Percentiles rank a stretch among this genome's conserved stretches.
Evolutionary conservation across 805 yeast genomes (phyloP).

Genomic region (Candida nitratophila): DNA sequence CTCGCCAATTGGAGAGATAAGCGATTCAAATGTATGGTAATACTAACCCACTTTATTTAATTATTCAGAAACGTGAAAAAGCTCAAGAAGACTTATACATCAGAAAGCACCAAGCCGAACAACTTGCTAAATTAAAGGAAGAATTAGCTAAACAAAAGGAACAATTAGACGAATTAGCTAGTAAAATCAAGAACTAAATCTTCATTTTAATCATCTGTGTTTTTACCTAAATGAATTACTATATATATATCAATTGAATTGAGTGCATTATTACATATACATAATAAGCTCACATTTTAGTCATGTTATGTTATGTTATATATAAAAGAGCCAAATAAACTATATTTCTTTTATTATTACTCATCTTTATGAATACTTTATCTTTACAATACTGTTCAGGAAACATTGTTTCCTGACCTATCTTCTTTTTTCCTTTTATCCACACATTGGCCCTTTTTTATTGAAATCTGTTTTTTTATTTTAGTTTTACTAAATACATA

Average conservation of each 20-base stretch:
- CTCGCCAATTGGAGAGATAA: too few relatives aligned
- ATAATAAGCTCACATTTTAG: background rate
- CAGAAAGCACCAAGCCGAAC: slow-evolving; percentile 87
- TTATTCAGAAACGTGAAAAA: slow-evolving; percentile 70
- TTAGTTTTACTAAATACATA: too few relatives aligned
- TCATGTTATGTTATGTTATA: background rate
- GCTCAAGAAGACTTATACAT: slow-evolving; percentile 84
- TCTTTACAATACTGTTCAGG: background rate
- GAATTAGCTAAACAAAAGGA: slow-evolving; percentile 71
- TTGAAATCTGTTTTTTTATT: too few relatives aligned
- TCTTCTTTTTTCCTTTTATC: too few relatives aligned
- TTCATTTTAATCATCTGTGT: too few relatives aligned
- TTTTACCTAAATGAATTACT: background rate
- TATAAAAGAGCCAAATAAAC: background rate
- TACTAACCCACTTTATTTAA: too few relatives aligned
- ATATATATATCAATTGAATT: background rate
- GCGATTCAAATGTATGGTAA: too few relatives aligned
- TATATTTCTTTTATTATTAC: background rate
- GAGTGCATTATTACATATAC: background rate
- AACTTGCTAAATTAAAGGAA: slow-evolving; percentile 68
- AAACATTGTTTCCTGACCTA: too few relatives aligned
- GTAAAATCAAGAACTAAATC: slow-evolving; percentile 33
- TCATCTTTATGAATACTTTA: background rate
- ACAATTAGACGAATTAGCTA: slow-evolving; percentile 40
- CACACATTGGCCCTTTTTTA: too few relatives aligned